A percentile compares a stretch with the other conserved stretches of the same genome.
These are phyloP conservation scores for Sugiyamaella mastotermitis DNA, from an alignment of 805 yeast genomes.

Conservation along the genomic window DNA sequence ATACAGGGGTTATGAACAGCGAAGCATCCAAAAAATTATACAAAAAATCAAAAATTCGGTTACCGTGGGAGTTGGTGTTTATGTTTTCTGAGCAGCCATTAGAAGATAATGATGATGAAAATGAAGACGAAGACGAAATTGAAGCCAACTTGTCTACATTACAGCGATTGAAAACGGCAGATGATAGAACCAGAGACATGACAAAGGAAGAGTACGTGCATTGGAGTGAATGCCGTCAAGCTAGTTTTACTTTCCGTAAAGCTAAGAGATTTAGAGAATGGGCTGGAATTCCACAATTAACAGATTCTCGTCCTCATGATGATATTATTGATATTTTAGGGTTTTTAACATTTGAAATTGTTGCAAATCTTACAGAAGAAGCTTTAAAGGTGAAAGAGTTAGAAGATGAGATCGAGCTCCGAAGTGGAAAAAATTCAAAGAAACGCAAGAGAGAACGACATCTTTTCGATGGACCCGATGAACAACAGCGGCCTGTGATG, in stretches of 20 bases:
- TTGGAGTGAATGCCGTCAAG: slow-evolving; percentile 98
- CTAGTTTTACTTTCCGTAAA: slow-evolving; percentile 90
- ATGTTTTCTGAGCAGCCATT: slow-evolving; percentile 90
- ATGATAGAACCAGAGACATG: slow-evolving; percentile 88
- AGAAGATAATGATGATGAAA: slow-evolving; percentile 55
- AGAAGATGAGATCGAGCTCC: slow-evolving; percentile 46
- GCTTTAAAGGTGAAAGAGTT: slow-evolving; percentile 74
- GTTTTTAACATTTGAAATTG: slow-evolving; percentile 92
- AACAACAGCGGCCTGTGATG: slow-evolving; percentile 67
- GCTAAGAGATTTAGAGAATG: slow-evolving; percentile 93
- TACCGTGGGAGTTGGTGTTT: slow-evolving; percentile 94
- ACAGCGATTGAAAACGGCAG: slow-evolving; percentile 84
- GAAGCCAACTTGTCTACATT: slow-evolving; percentile 86
- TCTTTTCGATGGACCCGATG: slow-evolving; percentile 85
- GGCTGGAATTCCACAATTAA: slow-evolving; percentile 80
- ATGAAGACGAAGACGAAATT: slow-evolving; percentile 79
- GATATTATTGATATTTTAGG: slow-evolving; percentile 96
- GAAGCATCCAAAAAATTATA: slow-evolving; percentile 40
- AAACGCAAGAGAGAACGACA: slow-evolving; percentile 45
- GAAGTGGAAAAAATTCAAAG: slow-evolving; percentile 32
- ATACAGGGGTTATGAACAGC: slow-evolving; percentile 34
- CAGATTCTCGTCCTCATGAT: slow-evolving; percentile 89
- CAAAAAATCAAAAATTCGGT: slow-evolving; percentile 69
- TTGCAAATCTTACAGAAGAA: slow-evolving; percentile 87
- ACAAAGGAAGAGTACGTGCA: slow-evolving; percentile 96